These are phyloP conservation scores for Candida tunisiensis DNA, from an alignment of 1,139 yeast species.

Conservation along the genomic window DNA sequence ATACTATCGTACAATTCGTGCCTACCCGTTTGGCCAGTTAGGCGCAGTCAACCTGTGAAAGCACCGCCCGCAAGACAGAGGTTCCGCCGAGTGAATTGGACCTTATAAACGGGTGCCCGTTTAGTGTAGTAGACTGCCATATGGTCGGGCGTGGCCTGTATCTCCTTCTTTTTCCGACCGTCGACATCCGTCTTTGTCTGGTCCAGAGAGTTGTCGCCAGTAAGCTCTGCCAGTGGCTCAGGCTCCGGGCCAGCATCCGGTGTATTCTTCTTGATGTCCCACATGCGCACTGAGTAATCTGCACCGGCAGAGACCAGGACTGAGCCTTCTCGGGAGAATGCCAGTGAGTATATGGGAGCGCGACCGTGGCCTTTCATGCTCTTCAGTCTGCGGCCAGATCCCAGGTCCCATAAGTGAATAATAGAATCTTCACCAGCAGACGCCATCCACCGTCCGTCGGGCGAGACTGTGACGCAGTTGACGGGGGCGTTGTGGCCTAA, in stretches of 20 bases:
- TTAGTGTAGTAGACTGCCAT: conserved; percentile 90
- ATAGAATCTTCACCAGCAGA: conserved; percentile 90
- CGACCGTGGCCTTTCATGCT: conserved; percentile 79
- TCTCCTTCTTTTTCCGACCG: conserved; percentile 39
- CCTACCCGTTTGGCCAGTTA: conserved; percentile 37
- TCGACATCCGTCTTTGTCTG: conserved; percentile 14
- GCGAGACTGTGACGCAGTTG: conserved; percentile 74
- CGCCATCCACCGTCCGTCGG: conserved; percentile 95
- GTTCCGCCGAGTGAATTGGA: conserved; percentile 81
- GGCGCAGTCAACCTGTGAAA: conserved; percentile 31
- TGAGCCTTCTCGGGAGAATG: conserved; percentile 77
- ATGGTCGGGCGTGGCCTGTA: conserved; percentile 73
- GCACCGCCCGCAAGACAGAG: conserved; percentile 91
- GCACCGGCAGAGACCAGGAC: conserved; percentile 88
- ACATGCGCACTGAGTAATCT: conserved; percentile 82
- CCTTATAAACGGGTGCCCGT: conserved; percentile 86
- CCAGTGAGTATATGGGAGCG: conserved; percentile 68
- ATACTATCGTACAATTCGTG: conserved; percentile 32
- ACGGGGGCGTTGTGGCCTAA: conserved; percentile 88
- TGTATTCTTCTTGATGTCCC: conserved; percentile 87
- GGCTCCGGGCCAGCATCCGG: conserved; percentile 71
- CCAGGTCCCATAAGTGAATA: conserved; percentile 88
- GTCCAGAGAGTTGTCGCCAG: too few species aligned
- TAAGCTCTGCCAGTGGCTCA: conserved; percentile 38
- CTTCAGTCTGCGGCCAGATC: conserved; percentile 75